Evolutionary conservation across 192 early-diverging fungal species (phyloP), one percentile per base, ranked within the genome.

Genomic region (Gamsiella multidivaricata): DNA sequence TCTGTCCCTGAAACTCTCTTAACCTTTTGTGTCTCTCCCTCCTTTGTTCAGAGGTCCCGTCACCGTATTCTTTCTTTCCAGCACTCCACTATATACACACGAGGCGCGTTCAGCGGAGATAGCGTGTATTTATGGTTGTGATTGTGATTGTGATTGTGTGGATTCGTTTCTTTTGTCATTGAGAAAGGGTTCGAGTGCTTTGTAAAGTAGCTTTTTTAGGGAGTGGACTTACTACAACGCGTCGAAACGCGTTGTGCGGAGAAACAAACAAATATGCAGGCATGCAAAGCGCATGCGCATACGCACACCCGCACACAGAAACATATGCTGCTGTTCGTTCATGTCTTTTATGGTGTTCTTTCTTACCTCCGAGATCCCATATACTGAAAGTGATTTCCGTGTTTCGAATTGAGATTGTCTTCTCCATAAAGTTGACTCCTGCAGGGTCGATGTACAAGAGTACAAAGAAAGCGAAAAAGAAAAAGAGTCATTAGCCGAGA

Each of bases 371-470:
- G 58, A 98, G 83, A 82, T 98, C 96, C 96, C 96, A 98, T 80
- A 98, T 96, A 70, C 93, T 96, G 78, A 98, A 98, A 18, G 95
- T 97, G 60, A 98, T 94, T 63, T 94, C 93, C 8, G 94, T 95
- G 63, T 95, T 94, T 56, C 90, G 86, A 57, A 98, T 90, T 14
- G 90, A 86, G 31, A 98, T 91, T 0, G 95, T 96, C 81, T 98
- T 98, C 80, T 98, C 96, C 92, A 97, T 93, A 69, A 97, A 97
- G 69, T 96, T 96, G 42, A 98, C 94, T 60, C 96, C 94, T 93
- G 34, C 1, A 2, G 37, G 28, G 28, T 14, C 3, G 51, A 25
- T 22, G 14, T n/a, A 18, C 26, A 28, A 28, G 37, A 15, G 23
- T 34, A 28, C 11, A 1, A 0, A 12, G 3, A 12, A n/a, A 34